Evolutionary conservation across 441 rosid species (phyloP), one percentile per base, ranked within the genome.

Genomic region (Bocquillonia castaneifolia): DNA sequence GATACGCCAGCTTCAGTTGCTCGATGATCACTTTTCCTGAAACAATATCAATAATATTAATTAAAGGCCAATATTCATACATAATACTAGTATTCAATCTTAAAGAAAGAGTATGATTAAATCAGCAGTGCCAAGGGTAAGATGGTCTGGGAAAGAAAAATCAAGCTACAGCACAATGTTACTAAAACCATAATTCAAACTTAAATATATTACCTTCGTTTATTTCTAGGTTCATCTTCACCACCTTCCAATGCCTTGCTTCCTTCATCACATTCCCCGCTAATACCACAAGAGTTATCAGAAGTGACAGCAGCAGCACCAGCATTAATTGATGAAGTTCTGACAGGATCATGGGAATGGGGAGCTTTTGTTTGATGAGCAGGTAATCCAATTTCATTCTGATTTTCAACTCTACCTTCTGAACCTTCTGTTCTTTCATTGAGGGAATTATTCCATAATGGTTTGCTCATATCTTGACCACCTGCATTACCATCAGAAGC

Each of bases 211-310:
- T 74, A 88, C 98, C 90, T 91, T 86, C 80, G 82, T 82, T 90
- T 93, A 65, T 76, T 83, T 78, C 72, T 83, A 47, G 78, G 86
- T 61, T 86, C 88, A 23, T 84, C 87, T 51, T 82, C 78, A 71
- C 82, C 93, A 69, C 64, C 82, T 36, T 83, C 87, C 69, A 80
- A 2, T 52, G 76, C 83, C 69, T 66, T 82, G 76, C 84, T 85
- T 36, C 79, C 88, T 67, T 81, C 90, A 32, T 87, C 93, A 69
- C 82, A 82, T 51, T 89, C 91, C 48, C 82, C 83, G 31, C 91
- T 81, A 45, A 74, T 74, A 47, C 95, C 87, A 56, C 83, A 71
- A 1, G 96, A 87, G 76, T 80, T 87, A 4, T 87, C 93, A n/a
- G 89, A 75, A 56, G 77, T 78, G 17, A 67, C 81, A 64, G 62